Evolutionary conservation across 106 monocot species (phyloP).

Genomic region (Cymbidium sinense): DNA sequence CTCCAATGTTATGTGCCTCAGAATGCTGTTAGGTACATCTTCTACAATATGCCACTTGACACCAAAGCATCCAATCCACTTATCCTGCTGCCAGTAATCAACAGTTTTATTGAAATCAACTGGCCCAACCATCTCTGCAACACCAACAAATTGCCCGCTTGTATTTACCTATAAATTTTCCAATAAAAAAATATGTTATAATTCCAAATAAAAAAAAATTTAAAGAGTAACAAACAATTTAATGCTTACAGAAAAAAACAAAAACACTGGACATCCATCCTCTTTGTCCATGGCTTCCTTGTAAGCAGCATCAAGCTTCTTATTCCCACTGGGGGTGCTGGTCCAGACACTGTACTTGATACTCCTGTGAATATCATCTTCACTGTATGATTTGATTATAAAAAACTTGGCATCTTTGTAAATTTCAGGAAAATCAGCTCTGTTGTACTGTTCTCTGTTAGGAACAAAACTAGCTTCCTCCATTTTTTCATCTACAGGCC

Average conservation of each 20-base stretch:
- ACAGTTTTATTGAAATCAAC: conserved; percentile 94
- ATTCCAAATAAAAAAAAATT: neutral
- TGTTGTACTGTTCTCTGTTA: conserved; percentile 58
- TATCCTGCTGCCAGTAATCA: conserved; percentile 88
- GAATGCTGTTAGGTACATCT: conserved; percentile 77
- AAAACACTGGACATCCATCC: conserved; percentile 57
- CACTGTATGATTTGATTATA: conserved; percentile 90
- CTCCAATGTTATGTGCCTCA: conserved; percentile 74
- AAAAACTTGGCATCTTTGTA: conserved; percentile 75
- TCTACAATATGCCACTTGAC: conserved; percentile 96
- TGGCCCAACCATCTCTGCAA: conserved; percentile 85
- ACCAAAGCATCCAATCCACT: conserved; percentile 87
- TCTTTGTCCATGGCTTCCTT: conserved; percentile 53
- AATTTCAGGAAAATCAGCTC: conserved; percentile 31
- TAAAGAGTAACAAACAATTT: neutral
- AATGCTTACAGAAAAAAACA: conserved; percentile 76
- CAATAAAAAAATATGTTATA: neutral
- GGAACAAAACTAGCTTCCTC: conserved; percentile 29
- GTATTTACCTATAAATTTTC: conserved; percentile 62
- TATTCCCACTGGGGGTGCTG: conserved; percentile 84
- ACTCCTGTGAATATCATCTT: conserved; percentile 95
- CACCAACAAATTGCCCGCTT: conserved; percentile 89
- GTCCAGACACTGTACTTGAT: conserved; percentile 90
- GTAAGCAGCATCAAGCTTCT: conserved; percentile 78
- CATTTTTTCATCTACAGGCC: conserved; percentile 5